Percentiles rank a stretch among this genome's conserved stretches.
Conservation (phyloP, 2,329 filamentous ascomycete genomes). For the Cladosporium austrohemisphaericum region DNA sequence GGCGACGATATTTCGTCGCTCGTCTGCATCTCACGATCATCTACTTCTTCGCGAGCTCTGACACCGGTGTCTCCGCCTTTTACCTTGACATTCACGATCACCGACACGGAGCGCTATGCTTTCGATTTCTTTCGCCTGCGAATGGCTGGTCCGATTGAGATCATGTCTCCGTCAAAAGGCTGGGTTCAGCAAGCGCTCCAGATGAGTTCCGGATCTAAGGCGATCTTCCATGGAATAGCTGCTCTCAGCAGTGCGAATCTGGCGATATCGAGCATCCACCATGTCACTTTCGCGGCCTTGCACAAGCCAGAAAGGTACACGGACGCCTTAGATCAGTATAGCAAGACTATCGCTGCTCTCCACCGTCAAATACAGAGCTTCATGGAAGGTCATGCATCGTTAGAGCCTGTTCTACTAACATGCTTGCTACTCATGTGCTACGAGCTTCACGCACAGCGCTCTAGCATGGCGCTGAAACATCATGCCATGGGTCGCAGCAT, state of each 20-base stretch:
- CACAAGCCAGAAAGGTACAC: not conserved
- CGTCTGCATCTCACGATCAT: not conserved
- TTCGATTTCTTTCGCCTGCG: slow-evolving; percentile 12
- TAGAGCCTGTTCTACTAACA: slow-evolving; percentile 10
- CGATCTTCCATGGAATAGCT: slow-evolving; percentile 11
- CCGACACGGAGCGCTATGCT: not conserved
- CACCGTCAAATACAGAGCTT: not conserved
- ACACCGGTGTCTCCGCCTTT: not conserved
- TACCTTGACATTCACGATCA: not conserved
- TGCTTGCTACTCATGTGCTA: slow-evolving; percentile 11
- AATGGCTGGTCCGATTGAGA: slow-evolving; percentile 5
- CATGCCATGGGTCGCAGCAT: slow-evolving; percentile 1
- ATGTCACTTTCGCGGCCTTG: not conserved
- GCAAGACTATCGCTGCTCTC: slow-evolving; percentile 4
- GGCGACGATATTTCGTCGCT: not conserved
- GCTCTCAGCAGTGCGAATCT: slow-evolving; percentile 9
- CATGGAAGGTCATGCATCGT: not conserved
- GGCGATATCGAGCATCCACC: slow-evolving; percentile 1
- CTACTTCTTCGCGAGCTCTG: not conserved
- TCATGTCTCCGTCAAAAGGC: slow-evolving; percentile 3
- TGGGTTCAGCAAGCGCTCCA: slow-evolving; percentile 10
- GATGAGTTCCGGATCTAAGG: slow-evolving; percentile 1
- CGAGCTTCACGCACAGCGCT: slow-evolving; percentile 7
- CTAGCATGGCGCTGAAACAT: slow-evolving; percentile 8
- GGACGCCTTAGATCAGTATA: slow-evolving; percentile 5